Evolutionary conservation across 139 green algal species (phyloP), one percentile per base, ranked within the genome.

Genomic region (Zygnema circumcarinatum): DNA sequence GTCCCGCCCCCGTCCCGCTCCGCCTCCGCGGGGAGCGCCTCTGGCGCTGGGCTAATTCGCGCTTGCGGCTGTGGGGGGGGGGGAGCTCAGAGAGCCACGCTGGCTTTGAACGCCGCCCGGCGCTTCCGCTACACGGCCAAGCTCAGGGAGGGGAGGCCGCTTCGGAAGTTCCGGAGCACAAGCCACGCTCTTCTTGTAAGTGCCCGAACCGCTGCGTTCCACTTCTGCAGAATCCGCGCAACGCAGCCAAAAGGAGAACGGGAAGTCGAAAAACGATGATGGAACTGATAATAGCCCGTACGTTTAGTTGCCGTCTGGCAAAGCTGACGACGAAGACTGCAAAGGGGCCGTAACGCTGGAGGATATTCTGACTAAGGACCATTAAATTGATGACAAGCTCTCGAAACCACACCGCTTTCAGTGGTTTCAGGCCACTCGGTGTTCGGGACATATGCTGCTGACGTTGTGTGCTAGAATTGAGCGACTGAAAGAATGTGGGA

Each of bases 71-170:
- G n/a, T 20, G 72, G 22, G 72, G 72, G 20, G 21, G 72, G 21
- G 72, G 22, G 41, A 22, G 72, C 21, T 32, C 81, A 87, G 84
- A 29, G 83, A 86, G 84, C 84, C 36, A 89, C 84, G 1, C 53
- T 89, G 21, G 84, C 67, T 53, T 47, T 89, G 33, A 89, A 89
- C 31, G 84, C 84, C 1, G 75, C 76, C 0, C 47, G 84, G 52
- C 42, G 84, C 33, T 89, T 89, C 31, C 78, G 84, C 11, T 87
- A 87, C 81, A 87, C 81, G 16, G 81, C 81, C 21, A 87, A 87
- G 32, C 20, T 87, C 29, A 87, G 47, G 3, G 74, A 35, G 25
- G 29, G 74, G 31, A 2, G 3, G 2, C 36, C 74, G 35, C 7
- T 20, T 7, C 7, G 35, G 16, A 78, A 39, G 16, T 86, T 86